phyloP scores from a whole-genome alignment of 2,329 filamentous ascomycete genomes.

The Paecilomyces variotii region DNA sequence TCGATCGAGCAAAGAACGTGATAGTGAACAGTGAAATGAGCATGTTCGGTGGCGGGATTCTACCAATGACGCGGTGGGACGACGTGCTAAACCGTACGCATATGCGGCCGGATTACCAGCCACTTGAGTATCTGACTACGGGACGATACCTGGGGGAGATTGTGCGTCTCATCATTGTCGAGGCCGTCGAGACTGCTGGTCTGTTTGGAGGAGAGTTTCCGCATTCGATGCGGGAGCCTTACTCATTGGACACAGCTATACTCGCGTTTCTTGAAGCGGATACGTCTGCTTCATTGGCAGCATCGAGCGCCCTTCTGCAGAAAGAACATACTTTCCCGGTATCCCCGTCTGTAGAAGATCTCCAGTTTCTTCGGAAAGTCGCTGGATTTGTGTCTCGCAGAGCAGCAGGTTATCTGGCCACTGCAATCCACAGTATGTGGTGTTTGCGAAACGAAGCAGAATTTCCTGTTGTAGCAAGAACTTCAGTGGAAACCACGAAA shows the following conservation, averaged over 20 bases:
- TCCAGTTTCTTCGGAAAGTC: constrained; percentile 47
- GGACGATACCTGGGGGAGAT: constrained; percentile 59
- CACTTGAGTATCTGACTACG: constrained; percentile 56
- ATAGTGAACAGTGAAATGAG: constrained; percentile 59
- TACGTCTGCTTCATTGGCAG: constrained; percentile 26
- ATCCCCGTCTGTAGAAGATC: constrained; percentile 41
- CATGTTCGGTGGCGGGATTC: constrained; percentile 53
- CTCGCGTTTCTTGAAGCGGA: constrained; percentile 50
- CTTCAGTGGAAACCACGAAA: constrained; percentile 15
- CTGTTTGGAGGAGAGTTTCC: constrained; percentile 52
- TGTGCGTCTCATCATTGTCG: constrained; percentile 52
- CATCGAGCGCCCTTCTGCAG: constrained; percentile 41
- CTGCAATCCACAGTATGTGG: constrained; percentile 56
- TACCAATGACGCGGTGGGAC: constrained; percentile 55
- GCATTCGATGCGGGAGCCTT: constrained; percentile 46
- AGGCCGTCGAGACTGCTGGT: constrained; percentile 48
- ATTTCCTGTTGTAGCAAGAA: constrained; percentile 17
- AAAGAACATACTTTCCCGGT: constrained; percentile 43
- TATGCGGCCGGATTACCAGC: constrained; percentile 54
- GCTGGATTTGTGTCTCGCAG: constrained; percentile 49
- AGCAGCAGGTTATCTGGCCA: constrained; percentile 55
- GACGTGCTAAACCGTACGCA: constrained; percentile 51
- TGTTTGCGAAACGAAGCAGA: constrained; percentile 45
- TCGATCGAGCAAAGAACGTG: constrained; percentile 50
- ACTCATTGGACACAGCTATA: constrained; percentile 52